These are phyloP conservation scores for Pseudohyphozyma bogoriensis DNA, from an alignment of 768 basidiomycete species.

Conservation along the genomic window DNA sequence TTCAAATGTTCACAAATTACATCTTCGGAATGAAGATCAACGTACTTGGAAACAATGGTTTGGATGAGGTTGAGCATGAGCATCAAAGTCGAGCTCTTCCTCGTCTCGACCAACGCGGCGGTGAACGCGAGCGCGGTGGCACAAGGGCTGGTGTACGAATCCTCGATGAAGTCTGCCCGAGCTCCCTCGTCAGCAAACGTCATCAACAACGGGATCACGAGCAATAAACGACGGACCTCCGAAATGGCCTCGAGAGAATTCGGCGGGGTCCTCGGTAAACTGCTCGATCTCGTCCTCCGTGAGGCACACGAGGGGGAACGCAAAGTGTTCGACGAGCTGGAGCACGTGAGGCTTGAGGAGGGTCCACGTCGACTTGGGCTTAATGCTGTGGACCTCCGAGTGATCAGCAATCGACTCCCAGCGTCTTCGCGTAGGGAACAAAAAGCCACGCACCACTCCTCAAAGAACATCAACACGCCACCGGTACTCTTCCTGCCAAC, in stretches of 20 bases:
- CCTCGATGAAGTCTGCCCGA: conserved; percentile 72
- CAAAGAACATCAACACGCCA: conserved; percentile 73
- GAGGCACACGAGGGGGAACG: conserved; percentile 80
- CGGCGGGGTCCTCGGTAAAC: conserved; percentile 73
- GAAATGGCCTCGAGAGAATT: conserved; percentile 64
- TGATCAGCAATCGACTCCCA: background rate
- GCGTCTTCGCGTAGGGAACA: no score
- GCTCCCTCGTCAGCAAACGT: background rate
- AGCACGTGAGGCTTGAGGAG: conserved; percentile 77
- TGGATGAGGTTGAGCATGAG: conserved; percentile 71
- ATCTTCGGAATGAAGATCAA: background rate
- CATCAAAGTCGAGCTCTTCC: conserved; percentile 72
- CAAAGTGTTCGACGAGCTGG: conserved; percentile 64
- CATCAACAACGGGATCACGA: background rate
- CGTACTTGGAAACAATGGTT: conserved; percentile 51
- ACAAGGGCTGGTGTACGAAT: conserved; percentile 62
- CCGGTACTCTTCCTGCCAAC: conserved; percentile 76
- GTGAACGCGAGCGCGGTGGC: conserved; percentile 66
- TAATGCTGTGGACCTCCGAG: conserved; percentile 49
- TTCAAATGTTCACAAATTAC: background rate
- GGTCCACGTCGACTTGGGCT: conserved; percentile 84
- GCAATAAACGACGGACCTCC: conserved; percentile 45
- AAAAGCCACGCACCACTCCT: conserved; percentile 57
- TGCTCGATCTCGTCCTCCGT: conserved; percentile 54
- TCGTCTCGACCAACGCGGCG: conserved; percentile 61